Percentiles rank a stretch among this genome's conserved stretches.
Conservation (phyloP, 106 monocot species). For the Allium sativum region DNA sequence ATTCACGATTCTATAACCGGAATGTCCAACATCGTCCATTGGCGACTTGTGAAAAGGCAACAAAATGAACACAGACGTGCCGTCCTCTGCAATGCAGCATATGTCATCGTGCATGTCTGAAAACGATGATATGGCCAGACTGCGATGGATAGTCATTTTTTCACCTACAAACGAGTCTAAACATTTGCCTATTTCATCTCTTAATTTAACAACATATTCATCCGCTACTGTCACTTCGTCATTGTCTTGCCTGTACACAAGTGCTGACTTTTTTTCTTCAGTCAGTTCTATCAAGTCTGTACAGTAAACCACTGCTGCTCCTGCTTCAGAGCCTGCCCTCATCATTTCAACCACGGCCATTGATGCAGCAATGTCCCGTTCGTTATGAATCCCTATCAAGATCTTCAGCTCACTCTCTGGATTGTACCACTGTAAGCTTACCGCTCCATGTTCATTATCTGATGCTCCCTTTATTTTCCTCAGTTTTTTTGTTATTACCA, state of each 20-base stretch:
- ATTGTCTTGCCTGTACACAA: slow-evolving; percentile 30
- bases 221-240: slow-evolving; percentile 34
- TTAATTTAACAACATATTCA: slow-evolving; percentile 20
- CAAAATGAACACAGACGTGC: slow-evolving; percentile 30
- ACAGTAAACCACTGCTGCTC: slow-evolving; percentile 21
- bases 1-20: slow-evolving; percentile 34
- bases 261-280: slow-evolving; percentile 24
- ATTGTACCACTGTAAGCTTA: slow-evolving; percentile 48
- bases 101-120: slow-evolving; percentile 56
- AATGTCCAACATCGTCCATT: slow-evolving; percentile 23
- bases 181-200: slow-evolving; percentile 28
- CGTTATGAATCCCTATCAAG: slow-evolving; percentile 39
- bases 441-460: slow-evolving; percentile 6
- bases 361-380: slow-evolving; percentile 31
- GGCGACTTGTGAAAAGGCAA: slow-evolving; percentile 55
- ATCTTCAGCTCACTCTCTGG: slow-evolving; percentile 24
- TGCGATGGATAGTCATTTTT: slow-evolving; percentile 10
- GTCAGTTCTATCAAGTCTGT: slow-evolving; percentile 66
- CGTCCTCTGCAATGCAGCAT: slow-evolving; percentile 47
- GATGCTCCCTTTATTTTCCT: slow-evolving; percentile 6
- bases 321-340: slow-evolving; percentile 12
- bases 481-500: slow-evolving; percentile 18
- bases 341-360: slow-evolving; percentile 36
- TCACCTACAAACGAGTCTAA: slow-evolving; percentile 21
- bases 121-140: slow-evolving; percentile 38